A percentile compares a stretch with the other conserved stretches of the same genome.
Evolutionary conservation across 108 stramenopile genomes (phyloP).

Genomic region (Craspedostauros australis): DNA sequence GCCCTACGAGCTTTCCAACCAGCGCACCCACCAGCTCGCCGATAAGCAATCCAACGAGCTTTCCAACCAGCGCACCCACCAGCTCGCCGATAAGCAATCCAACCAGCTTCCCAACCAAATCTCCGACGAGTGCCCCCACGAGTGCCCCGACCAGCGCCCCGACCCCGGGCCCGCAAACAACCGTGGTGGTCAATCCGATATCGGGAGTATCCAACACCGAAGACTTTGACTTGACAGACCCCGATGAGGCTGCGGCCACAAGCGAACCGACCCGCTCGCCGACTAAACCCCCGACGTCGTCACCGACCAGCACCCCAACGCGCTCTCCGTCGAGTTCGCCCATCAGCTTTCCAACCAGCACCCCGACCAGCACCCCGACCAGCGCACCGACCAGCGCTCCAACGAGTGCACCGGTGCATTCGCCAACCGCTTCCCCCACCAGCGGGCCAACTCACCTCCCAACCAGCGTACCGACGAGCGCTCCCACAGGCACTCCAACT

Average conservation of each 20-base stretch:
- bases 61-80: slow-evolving; percentile 12
- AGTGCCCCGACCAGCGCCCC: slow-evolving; percentile 6
- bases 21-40: slow-evolving; percentile 11
- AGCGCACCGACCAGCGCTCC: slow-evolving; percentile 10
- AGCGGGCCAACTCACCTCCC: slow-evolving; percentile 16
- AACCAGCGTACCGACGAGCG: too few species aligned
- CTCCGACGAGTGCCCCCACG: slow-evolving; percentile 15
- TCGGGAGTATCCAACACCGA: too few species aligned
- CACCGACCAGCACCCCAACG: slow-evolving; percentile 15
- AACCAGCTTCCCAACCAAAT: slow-evolving; percentile 8
- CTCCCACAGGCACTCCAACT: too few species aligned
- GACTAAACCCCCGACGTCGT: slow-evolving; percentile 7
- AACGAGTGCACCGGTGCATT: background rate
- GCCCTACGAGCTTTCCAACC: slow-evolving; percentile 13
- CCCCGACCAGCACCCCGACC: slow-evolving; percentile 10
- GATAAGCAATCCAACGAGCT: slow-evolving; percentile 4
- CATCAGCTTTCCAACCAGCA: slow-evolving; percentile 5
- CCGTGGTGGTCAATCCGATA: too few species aligned
- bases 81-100: slow-evolving; percentile 7
- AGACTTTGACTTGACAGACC: too few species aligned
- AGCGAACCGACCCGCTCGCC: slow-evolving; percentile 11
- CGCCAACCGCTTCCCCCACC: slow-evolving; percentile 15
- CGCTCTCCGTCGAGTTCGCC: slow-evolving; percentile 10
- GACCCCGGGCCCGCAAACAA: background rate
- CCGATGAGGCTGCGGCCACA: too few species aligned